Evolutionary conservation across 495 filamentous ascomycete species (phyloP).

Genomic region (Aspergillus cavernicola): DNA sequence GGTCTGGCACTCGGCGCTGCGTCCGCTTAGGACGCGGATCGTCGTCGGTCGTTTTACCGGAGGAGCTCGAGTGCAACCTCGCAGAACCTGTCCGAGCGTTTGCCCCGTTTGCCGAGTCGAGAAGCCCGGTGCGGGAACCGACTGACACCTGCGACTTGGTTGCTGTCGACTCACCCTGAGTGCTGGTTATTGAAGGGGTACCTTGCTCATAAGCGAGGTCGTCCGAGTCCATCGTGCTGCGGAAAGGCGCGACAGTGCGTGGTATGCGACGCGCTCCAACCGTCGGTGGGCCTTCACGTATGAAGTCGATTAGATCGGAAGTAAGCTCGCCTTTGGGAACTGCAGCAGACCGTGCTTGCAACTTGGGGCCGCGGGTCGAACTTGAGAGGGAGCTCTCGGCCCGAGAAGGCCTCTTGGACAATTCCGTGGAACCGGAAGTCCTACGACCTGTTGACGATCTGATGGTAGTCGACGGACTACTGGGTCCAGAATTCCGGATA

Average conservation of each 20-base stretch:
- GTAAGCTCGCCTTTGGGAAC: slow-evolving; percentile 60
- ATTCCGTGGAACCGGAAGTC: slow-evolving; percentile 18
- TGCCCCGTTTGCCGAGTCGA: slow-evolving; percentile 37
- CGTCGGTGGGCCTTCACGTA: slow-evolving; percentile 72
- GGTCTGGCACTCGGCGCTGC: slow-evolving; percentile 75
- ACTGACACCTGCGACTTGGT: slow-evolving; percentile 48
- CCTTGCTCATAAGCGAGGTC: slow-evolving; percentile 50
- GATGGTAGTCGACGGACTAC: not conserved
- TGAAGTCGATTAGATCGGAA: slow-evolving; percentile 90
- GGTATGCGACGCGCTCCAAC: slow-evolving; percentile 63
- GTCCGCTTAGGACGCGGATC: slow-evolving; percentile 51
- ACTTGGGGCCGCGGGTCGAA: slow-evolving; percentile 32
- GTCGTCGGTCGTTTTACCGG: slow-evolving; percentile 18
- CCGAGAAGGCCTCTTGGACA: slow-evolving; percentile 18
- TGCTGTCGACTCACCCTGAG: slow-evolving; percentile 37
- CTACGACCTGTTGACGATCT: slow-evolving; percentile 12
- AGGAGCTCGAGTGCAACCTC: slow-evolving; percentile 11
- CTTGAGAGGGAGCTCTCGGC: slow-evolving; percentile 21
- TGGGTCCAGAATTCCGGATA: slow-evolving; percentile 56
- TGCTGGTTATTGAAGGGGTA: slow-evolving; percentile 40
- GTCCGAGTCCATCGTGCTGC: slow-evolving; percentile 81
- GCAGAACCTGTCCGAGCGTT: slow-evolving; percentile 16
- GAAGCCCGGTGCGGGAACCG: slow-evolving; percentile 56
- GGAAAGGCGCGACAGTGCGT: slow-evolving; percentile 79
- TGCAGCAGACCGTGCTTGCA: slow-evolving; percentile 71